Evolutionary conservation across 2,329 filamentous ascomycete genomes (phyloP), one percentile per base, ranked within the genome.

Genomic region (Sporothrix brasiliensis): DNA sequence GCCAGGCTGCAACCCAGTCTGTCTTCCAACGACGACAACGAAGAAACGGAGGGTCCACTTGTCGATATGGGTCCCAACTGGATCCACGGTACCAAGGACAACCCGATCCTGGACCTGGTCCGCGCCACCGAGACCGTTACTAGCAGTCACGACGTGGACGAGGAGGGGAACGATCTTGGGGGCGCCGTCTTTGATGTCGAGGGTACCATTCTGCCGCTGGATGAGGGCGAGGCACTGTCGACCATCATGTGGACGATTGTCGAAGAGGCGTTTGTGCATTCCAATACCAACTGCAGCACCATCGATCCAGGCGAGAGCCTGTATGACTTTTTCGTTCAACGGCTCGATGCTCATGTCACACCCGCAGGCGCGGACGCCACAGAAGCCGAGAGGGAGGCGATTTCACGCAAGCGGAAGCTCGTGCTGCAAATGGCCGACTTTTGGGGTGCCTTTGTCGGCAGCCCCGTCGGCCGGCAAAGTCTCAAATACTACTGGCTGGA

Each of bases 401-500:
- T 53, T 50, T 81, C 44, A 75, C 78, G 2, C 79, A 81, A 34
- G 19, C 67, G 41, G 39, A 76, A 79, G 19, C 78, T 82, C 13
- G 77, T 87, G 24, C 77, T 85, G 67, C 83, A 87, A 72, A 79
- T 87, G 76, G 86, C 87, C 3, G 86, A 90, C 74, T 83, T 88
- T 75, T 92, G 91, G 89, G 91, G 91, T 2, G 86, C 86, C 0
- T 93, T 91, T 76, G 84, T 92, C 6, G 91, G 91, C 16, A 89
- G 85, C 71, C 85, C 87, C 0, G 82, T 91, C 10, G 80, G 83
- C 68, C 84, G 77, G 34, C 91, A 93, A 77, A 92, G 89, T 74
- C 81, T 93, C 44, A 91, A 89, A 80, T 93, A 88, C 80, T 91
- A 92, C 77, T 92, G 90, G 89, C 77, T 93, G 5, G 91, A 93